Evolutionary conservation across 2,329 filamentous ascomycete species (phyloP), one percentile per base, ranked within the genome.

Genomic region (Dichotomopilus funicola): DNA sequence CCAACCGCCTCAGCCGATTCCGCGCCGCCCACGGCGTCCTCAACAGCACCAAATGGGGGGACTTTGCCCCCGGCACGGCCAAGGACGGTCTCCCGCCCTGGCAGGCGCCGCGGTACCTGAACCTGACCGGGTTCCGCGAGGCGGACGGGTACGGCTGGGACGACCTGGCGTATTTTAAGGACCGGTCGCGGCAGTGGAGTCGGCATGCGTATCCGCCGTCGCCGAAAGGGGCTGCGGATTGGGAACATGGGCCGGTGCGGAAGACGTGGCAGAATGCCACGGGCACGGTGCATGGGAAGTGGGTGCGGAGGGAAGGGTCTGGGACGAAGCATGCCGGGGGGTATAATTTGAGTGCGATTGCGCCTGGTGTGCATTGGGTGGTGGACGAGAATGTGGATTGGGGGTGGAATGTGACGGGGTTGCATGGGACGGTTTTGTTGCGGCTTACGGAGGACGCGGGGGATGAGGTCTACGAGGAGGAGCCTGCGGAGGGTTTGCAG

Each of bases 71-170:
- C 9, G 67, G 57, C 12, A 51, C 35, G 4, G 41, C 46, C 13
- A 46, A 57, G 35, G 49, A 59, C 13, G 63, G 56, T 61, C 42
- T 64, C 61, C 42, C 59, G 60, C 52, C 63, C 42, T 66, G 66
- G 51, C 59, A 64, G 42, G 60, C 65, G 49, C 56, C 64, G 19
- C 73, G 71, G 31, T 85, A 78, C 59, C 71, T 91, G 57, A 89
- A 90, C 63, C 74, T 96, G 51, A 88, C 88, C 2, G 92, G 92
- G 1, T 85, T 95, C 59, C 81, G 87, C 49, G 74, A 82, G 47
- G 79, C 83, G 19, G 88, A 95, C 71, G 83, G 80, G 4, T 89
- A 88, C 69, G 86, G 82, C 1, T 96, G 91, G 91, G 80, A 85
- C 37, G 78, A 90, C 55, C 74, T 96, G 27, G 75, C 75, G 0